phyloP scores from a whole-genome alignment of 495 filamentous ascomycete species.

The Penicillium soppii region DNA sequence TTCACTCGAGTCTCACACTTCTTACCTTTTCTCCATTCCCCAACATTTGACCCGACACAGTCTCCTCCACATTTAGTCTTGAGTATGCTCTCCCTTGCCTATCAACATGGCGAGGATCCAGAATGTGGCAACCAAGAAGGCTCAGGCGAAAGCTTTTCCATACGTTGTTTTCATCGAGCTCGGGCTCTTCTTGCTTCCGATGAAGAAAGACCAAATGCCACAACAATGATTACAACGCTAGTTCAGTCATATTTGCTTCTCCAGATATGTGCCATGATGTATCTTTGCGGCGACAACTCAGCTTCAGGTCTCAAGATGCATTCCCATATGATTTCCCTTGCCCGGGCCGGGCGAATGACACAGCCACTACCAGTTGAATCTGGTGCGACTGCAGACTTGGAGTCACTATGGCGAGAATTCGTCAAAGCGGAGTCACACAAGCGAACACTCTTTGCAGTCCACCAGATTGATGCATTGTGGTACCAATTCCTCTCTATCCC shows the following conservation, averaged over 20 bases:
- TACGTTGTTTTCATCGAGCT: constrained; percentile 33
- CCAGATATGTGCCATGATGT: constrained; percentile 39
- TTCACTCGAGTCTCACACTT: constrained; percentile 32
- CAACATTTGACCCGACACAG: constrained; percentile 28
- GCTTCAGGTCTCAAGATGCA: constrained; percentile 32
- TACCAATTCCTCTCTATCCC: constrained; percentile 39
- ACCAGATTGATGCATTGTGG: constrained; percentile 39
- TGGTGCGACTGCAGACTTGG: constrained; percentile 17
- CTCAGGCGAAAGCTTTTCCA: constrained; percentile 25
- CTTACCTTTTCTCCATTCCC: constrained; percentile 33
- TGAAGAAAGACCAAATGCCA: constrained; percentile 8
- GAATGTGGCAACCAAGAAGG: constrained; percentile 25
- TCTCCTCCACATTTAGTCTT: constrained; percentile 21
- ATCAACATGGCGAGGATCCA: constrained; percentile 38
- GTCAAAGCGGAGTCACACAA: constrained; percentile 35
- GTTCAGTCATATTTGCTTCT: constrained; percentile 35
- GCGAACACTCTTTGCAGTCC: constrained; percentile 35
- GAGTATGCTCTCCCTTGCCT: constrained; percentile 34
- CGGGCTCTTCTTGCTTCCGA: constrained; percentile 21
- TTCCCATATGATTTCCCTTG: constrained; percentile 33
- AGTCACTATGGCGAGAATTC: constrained; percentile 33
- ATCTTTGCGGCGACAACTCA: constrained; percentile 32
- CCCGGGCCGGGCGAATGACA: constrained; percentile 25
- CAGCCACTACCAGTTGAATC: constrained; percentile 20
- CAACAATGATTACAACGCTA: constrained; percentile 12